Evolutionary conservation across 192 early-diverging fungal species (phyloP), one percentile per base, ranked within the genome.

Genomic region (Coemansia sp.): DNA sequence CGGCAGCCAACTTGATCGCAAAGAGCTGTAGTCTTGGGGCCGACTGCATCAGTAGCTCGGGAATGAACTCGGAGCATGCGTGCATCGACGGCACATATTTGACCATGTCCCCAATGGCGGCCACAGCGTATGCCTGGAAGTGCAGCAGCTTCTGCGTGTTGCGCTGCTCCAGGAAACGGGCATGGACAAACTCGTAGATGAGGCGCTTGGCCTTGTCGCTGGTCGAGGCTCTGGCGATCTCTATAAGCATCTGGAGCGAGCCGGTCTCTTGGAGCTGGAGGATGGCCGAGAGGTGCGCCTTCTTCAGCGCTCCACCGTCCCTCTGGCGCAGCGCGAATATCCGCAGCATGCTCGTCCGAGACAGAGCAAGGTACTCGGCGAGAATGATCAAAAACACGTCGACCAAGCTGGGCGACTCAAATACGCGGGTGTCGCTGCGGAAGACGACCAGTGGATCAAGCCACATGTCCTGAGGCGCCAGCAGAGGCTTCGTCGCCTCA

Each of bases 81-180:
- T 88, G 86, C 75, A 90, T 86, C 14, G 87, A 88, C 16, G 88
- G 88, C 23, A 90, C 84, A n/a, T 78, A 58, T 21, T 76, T 66
- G n/a, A 88, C 85, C 59, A 88, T 73, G 61, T 83, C 69, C 9
- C 71, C 72, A 20, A 90, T 84, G 3, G 85, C 64, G 0, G 67
- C 62, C 25, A 69, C 68, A n/a, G 76, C 72, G 72, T 87, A 88
- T 3, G 87, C 85, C 62, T 88, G 85, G 45, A 88, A 88, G 68
- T 87, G 86, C 7, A 90, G 43, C 8, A 85, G 68, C 63, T 86
- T 88, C 42, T 76, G 77, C 23, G 87, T 68, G 5, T 79, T 53
- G 34, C 72, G 70, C 35, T 88, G 84, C 53, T 87, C 84, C 37
- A 90, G 75, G 60, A 88, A 90, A 8, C 85, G 64, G 1, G 76